Conservation (phyloP, 768 basidiomycete genomes). For the Auriculariales sp. region DNA sequence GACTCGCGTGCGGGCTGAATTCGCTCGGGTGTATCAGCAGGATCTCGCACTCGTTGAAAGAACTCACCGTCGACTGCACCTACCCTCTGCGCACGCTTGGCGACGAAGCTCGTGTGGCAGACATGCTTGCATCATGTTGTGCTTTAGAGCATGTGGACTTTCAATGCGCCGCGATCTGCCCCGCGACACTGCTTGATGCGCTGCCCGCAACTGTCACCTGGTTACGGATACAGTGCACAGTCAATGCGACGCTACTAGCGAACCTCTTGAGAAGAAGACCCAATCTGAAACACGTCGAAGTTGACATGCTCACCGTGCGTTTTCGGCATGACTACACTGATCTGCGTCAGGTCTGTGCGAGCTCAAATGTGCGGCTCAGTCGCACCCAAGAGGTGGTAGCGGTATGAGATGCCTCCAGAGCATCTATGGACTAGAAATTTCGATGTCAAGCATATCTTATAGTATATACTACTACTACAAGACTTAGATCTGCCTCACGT, state of each 20-base stretch:
- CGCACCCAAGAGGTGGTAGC: background rate
- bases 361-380: background rate
- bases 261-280: background rate
- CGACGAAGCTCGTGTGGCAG: background rate
- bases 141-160: background rate
- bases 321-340: background rate
- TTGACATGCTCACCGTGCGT: background rate
- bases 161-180: background rate
- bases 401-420: background rate
- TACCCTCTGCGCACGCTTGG: background rate
- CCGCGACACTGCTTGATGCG: background rate
- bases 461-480: background rate
- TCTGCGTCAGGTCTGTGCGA: background rate
- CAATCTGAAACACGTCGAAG: background rate
- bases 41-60: background rate
- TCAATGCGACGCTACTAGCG: background rate
- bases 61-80: background rate
- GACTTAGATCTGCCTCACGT: no score
- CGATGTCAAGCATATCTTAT: background rate
- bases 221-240: background rate
- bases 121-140: background rate
- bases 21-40: background rate
- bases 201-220: background rate
- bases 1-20: background rate
- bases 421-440: background rate